Evolutionary conservation across 2,329 filamentous ascomycete genomes (phyloP).

Genomic region (Calonectria multiphialidica): DNA sequence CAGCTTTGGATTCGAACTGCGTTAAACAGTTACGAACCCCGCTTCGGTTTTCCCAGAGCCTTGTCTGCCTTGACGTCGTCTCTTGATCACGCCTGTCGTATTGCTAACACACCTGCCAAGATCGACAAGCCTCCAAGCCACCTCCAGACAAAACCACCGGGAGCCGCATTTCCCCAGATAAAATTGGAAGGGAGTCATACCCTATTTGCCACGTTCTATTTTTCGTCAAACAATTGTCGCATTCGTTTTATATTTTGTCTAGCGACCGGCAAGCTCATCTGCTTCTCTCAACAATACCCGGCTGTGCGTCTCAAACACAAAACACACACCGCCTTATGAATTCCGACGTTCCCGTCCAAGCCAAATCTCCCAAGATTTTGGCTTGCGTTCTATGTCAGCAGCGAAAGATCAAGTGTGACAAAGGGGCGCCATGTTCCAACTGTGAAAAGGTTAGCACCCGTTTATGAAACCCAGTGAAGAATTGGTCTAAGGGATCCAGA

Average conservation of each 20-base stretch:
- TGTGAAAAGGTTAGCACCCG: constrained; percentile 21
- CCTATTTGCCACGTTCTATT: not conserved
- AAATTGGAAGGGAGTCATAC: not conserved
- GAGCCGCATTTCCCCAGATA: not conserved
- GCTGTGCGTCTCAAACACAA: not conserved
- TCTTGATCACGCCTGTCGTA: not conserved
- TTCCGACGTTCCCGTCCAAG: not conserved
- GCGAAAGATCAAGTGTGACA: constrained; percentile 6
- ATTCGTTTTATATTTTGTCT: not conserved
- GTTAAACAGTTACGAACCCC: not conserved
- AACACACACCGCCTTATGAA: not conserved
- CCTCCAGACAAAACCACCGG: not conserved
- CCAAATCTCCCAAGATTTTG: constrained; percentile 13
- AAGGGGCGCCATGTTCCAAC: constrained; percentile 18
- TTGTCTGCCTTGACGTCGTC: not conserved
- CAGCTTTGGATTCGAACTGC: not conserved
- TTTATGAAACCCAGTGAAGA: not conserved
- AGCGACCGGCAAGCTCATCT: not conserved
- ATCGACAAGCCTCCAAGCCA: not conserved
- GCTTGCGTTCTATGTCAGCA: constrained; percentile 22
- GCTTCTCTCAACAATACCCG: not conserved
- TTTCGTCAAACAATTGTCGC: not conserved
- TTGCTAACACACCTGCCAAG: not conserved
- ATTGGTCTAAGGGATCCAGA: constrained; percentile 2
- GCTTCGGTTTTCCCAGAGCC: not conserved